Evolutionary conservation across 2,329 filamentous ascomycete species (phyloP), one percentile per base, ranked within the genome.

Genomic region (Myriosclerotinia duriaeana): DNA sequence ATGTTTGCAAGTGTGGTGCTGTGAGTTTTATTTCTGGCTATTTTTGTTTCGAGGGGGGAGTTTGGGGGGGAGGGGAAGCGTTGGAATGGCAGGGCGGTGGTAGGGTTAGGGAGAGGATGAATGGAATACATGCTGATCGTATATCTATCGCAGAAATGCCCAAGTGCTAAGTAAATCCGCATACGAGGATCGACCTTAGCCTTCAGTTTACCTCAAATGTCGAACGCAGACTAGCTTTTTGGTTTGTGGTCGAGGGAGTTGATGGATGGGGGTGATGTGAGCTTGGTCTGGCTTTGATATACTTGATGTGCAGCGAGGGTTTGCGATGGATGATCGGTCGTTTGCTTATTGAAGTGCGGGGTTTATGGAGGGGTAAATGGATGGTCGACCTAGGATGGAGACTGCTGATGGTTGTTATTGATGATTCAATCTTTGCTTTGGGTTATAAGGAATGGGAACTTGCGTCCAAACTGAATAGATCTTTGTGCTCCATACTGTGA

Each of bases 1-100:
- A 61, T 50, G 58, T 61, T 38, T 61, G 58, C 12, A 61, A 48
- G 34, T 59, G 55, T 46, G 55, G 38, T 59, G 55, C 55, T 30
- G 38, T 59, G 55, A 42, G 38, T 59, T 46, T 12, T 44, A 5
- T 42, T 22, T 44, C 8, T 40, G n/a, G 7, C 3, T 15, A 15
- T 44, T 44, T n/a, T 26, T 3, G 20, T 26, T 6, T 26, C 15
- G 6, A 7, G 22, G 38, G 4, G 14, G 14, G 17, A 17, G 3
- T 40, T 17, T 26, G 44, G 34, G 20, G 46, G 34, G 34, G 14
- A 26, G 5, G 11, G 7, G 30, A n/a, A 12, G 15, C 2, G 30
- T 34, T 5, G 26, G 48, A 20, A 14, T 7, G 11, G 34, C 30
- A 15, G 17, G 11, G 17, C 3, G 26, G 9, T 17, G 12, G 7